These are phyloP conservation scores for Teratosphaeria viscida DNA, from an alignment of 2,329 filamentous ascomycete genomes.

Conservation along the genomic window DNA sequence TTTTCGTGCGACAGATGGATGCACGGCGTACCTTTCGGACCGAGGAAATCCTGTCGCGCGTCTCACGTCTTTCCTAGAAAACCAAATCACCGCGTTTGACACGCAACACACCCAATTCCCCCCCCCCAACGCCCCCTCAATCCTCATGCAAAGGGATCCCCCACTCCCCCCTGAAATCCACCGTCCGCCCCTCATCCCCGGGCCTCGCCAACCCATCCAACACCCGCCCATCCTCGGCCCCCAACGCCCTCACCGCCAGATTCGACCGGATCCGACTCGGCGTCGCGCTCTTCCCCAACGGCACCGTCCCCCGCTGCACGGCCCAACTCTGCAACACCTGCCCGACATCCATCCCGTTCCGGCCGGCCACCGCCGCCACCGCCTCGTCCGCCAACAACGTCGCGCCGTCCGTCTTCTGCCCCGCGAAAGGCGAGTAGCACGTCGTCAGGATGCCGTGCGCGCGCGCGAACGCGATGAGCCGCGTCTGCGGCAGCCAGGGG, in stretches of 20 bases:
- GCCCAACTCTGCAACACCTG: slow-evolving; percentile 47
- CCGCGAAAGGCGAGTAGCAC: slow-evolving; percentile 21
- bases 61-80: too few species aligned
- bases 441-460: slow-evolving; percentile 17
- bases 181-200: slow-evolving; percentile 16
- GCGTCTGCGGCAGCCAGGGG: slow-evolving; percentile 19
- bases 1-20: too few species aligned
- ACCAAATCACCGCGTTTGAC: too few species aligned
- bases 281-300: slow-evolving; percentile 47
- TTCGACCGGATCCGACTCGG: slow-evolving; percentile 35
- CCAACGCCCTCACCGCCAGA: slow-evolving; percentile 22
- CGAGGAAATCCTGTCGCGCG: too few species aligned
- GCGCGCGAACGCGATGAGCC: slow-evolving; percentile 13
- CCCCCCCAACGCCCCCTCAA: not conserved
- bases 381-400: slow-evolving; percentile 45
- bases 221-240: slow-evolving; percentile 27
- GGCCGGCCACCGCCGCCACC: slow-evolving; percentile 54
- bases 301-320: slow-evolving; percentile 43
- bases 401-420: slow-evolving; percentile 16
- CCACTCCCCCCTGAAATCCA: slow-evolving; percentile 11
- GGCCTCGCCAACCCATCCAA: slow-evolving; percentile 30
- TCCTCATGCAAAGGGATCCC: slow-evolving; percentile 14
- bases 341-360: slow-evolving; percentile 48
- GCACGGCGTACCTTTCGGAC: too few species aligned
- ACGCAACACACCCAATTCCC: too few species aligned